Base-by-base conservation (phyloP, 257 asterid genomes). In the Paulownia fortunei region DNA sequence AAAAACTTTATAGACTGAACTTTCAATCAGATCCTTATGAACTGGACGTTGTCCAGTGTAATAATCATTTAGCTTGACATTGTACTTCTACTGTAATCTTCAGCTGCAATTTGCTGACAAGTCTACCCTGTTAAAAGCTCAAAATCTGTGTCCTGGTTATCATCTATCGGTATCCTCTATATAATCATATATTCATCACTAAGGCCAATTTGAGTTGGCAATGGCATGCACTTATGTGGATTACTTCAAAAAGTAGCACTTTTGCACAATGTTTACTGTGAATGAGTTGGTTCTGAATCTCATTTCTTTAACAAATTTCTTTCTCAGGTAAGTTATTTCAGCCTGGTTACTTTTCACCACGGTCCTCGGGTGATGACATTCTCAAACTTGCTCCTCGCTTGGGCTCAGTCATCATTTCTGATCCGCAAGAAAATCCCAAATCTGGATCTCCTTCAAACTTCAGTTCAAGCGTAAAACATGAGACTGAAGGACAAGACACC, bases 281-380 rank as follows among this genome's bases (percentile, higher is more conserved):
- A 4, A 30, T 30, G 63, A 67, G 13, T 18, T 47, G 15, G 13
- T 36, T 0, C 1, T 8, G 44, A 27, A 42, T 52, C 58, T 10
- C 8, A 34, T 55, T 56, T 52, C 21, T 56, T 37, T 51, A 10
- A 9, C 36, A 4, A 21, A 44, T 65, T 12, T 23, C 44, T 36
- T 11, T 41, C 37, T 54, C 79, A 84, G 88, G 87, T 39, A 80
- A 84, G 72, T 69, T 79, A 15, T 69, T 78, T 42, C 18, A 12
- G 36, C 58, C 30, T 5, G 55, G 60, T 78, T 5, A 66, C 62
- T 34, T 7, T 67, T 60, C 70, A 36, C 74, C 59, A 11, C 12
- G 42, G 34, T n/a, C 79, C 76, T 64, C 64, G 4, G 70, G 8
- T 12, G 72, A 69, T 21, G 80, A 82, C 4, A 23, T 36, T 24